phyloP scores from a whole-genome alignment of 257 asterid genomes.

The Eustoma russellianum region DNA sequence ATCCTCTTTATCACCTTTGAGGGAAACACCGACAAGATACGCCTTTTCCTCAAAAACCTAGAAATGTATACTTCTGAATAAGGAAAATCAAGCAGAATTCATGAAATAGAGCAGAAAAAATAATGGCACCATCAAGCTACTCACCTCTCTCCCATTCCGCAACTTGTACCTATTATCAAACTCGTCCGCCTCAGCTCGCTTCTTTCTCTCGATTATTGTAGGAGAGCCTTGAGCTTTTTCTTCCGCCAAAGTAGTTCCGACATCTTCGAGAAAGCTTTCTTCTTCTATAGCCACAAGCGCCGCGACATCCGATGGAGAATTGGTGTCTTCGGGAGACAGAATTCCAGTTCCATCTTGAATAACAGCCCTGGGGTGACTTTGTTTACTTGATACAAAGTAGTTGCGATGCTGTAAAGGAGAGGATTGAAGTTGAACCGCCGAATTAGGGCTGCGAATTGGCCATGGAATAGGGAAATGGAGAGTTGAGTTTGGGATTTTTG shows the following conservation, averaged over 20 bases:
- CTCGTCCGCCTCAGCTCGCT: conserved; percentile 19
- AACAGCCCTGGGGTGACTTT: conserved; percentile 19
- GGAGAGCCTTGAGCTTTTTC: conserved; percentile 20
- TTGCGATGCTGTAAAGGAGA: conserved; percentile 12
- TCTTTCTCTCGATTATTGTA: conserved; percentile 18
- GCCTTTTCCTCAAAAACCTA: conserved; percentile 95
- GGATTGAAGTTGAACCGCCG: conserved; percentile 22
- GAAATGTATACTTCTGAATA: conserved; percentile 6
- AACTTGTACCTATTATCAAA: conserved; percentile 47
- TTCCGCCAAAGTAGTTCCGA: conserved; percentile 18
- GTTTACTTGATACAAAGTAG: conserved; percentile 1
- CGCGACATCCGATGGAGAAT: conserved; percentile 26
- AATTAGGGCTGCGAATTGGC: conserved; percentile 30
- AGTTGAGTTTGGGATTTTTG: conserved; percentile 37
- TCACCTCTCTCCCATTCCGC: conserved; percentile 78
- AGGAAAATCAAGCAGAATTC: conserved; percentile 5
- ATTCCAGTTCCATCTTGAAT: conserved; percentile 45
- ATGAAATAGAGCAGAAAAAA: background rate
- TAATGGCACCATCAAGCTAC: background rate
- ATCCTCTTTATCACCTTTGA: conserved; percentile 52
- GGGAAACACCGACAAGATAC: conserved; percentile 72
- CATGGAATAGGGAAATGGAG: conserved; percentile 25
- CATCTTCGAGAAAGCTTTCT: conserved; percentile 17
- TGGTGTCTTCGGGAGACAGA: conserved; percentile 51
- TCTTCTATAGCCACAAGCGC: conserved; percentile 18